Evolutionary conservation across 495 filamentous ascomycete species (phyloP).

Genomic region (Corynascus novoguineensis): DNA sequence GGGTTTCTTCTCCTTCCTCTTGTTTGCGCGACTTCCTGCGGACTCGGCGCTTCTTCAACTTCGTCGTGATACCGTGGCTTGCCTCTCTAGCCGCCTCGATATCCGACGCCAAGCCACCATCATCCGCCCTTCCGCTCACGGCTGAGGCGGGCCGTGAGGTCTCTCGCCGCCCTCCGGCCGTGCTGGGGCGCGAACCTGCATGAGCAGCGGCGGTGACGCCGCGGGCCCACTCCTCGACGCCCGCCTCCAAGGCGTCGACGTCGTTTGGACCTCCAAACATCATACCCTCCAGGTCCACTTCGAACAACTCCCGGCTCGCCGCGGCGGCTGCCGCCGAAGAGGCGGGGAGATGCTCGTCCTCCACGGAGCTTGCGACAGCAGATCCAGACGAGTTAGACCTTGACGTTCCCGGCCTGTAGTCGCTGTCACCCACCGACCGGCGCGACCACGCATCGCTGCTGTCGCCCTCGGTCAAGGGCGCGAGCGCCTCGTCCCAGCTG

Average conservation of each 20-base stretch:
- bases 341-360: constrained; percentile 28
- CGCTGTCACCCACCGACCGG: constrained; percentile 28
- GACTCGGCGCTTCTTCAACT: constrained; percentile 44
- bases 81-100: constrained; percentile 40
- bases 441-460: constrained; percentile 38
- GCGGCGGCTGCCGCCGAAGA: constrained; percentile 42
- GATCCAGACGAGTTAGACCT: constrained; percentile 22
- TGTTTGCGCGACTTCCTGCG: constrained; percentile 37
- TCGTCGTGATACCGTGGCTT: constrained; percentile 41
- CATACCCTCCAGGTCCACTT: constrained; percentile 37
- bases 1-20: constrained; percentile 8
- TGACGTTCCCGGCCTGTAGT: constrained; percentile 20
- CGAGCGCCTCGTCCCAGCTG: constrained; percentile 70
- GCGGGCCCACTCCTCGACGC: constrained; percentile 46
- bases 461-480: constrained; percentile 49
- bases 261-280: constrained; percentile 33
- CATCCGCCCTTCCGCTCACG: constrained; percentile 13
- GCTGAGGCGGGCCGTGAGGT: constrained; percentile 2
- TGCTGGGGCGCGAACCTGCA: constrained; percentile 16
- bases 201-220: constrained; percentile 42
- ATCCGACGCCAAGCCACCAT: constrained; percentile 35
- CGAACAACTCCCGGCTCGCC: constrained; percentile 38
- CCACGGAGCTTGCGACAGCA: constrained; percentile 21
- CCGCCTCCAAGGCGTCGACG: constrained; percentile 28
- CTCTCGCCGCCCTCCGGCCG: constrained; percentile 7